phyloP scores from a whole-genome alignment of 306 rosid genomes.

The Crotalaria pallida region DNA sequence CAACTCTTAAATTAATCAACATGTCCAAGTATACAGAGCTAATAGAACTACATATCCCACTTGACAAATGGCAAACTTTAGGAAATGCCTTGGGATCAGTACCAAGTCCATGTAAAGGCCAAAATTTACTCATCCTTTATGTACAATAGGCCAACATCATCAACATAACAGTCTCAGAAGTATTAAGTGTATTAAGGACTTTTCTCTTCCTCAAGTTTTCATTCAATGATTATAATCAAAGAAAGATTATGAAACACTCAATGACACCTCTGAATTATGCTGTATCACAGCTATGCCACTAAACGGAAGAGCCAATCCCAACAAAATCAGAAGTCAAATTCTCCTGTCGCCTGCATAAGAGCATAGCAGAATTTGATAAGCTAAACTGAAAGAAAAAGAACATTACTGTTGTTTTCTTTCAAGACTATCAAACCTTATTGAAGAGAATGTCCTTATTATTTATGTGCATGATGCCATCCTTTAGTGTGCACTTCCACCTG shows the following conservation, averaged over 20 bases:
- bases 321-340: slow-evolving; percentile 74
- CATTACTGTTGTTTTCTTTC: not conserved
- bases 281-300: slow-evolving; percentile 25
- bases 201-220: slow-evolving; percentile 47
- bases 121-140: slow-evolving; percentile 55
- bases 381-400: not conserved
- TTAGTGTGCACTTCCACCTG: slow-evolving; percentile 85
- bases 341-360: slow-evolving; percentile 70
- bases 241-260: slow-evolving; percentile 40
- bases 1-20: slow-evolving; percentile 32
- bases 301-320: slow-evolving; percentile 18
- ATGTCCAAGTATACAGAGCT: slow-evolving; percentile 34
- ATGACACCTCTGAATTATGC: slow-evolving; percentile 27
- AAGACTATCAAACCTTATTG: slow-evolving; percentile 52
- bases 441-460: slow-evolving; percentile 85
- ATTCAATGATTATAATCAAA: slow-evolving; percentile 40
- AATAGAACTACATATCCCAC: slow-evolving; percentile 44
- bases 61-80: slow-evolving; percentile 25
- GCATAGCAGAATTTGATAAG: not conserved
- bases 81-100: slow-evolving; percentile 50
- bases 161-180: slow-evolving; percentile 37
- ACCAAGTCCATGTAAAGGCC: slow-evolving; percentile 42
- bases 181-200: slow-evolving; percentile 38
- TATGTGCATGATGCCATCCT: slow-evolving; percentile 92
- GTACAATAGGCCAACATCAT: slow-evolving; percentile 67